Conservation (phyloP, 1,139 yeast species). For the Pichia sp. region DNA sequence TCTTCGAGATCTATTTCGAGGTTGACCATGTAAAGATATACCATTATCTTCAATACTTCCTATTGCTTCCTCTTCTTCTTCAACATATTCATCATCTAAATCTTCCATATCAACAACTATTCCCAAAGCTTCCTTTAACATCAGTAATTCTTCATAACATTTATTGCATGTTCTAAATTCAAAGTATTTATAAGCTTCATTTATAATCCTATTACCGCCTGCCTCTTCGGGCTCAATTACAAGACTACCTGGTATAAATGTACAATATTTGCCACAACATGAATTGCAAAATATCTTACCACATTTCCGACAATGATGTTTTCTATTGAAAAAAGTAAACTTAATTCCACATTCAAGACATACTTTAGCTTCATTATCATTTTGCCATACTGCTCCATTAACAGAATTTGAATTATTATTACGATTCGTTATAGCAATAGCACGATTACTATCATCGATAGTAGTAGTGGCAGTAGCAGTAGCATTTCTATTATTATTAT, state of each 20-base stretch:
- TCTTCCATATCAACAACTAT: conserved; percentile 1
- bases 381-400: conserved; percentile 64
- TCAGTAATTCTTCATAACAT: conserved; percentile 57
- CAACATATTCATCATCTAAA: not conserved
- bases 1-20: not conserved
- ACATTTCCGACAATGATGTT: conserved; percentile 90
- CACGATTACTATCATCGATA: too few relatives aligned
- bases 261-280: conserved; percentile 47
- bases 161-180: conserved; percentile 58
- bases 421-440: not conserved
- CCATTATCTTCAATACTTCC: not conserved
- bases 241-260: conserved; percentile 42
- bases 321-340: conserved; percentile 65
- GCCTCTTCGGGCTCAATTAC: conserved; percentile 36
- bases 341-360: conserved; percentile 57
- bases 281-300: conserved; percentile 68
- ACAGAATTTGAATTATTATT: not conserved
- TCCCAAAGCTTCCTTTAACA: conserved; percentile 46
- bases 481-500: too few relatives aligned
- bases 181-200: conserved; percentile 31
- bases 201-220: conserved; percentile 24
- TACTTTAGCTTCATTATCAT: conserved; percentile 51
- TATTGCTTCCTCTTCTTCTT: not conserved
- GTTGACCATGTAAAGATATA: not conserved
- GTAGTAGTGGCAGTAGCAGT: too few relatives aligned